Evolutionary conservation across 2,329 filamentous ascomycete genomes (phyloP).

Genomic region (Diaporthe vexans): DNA sequence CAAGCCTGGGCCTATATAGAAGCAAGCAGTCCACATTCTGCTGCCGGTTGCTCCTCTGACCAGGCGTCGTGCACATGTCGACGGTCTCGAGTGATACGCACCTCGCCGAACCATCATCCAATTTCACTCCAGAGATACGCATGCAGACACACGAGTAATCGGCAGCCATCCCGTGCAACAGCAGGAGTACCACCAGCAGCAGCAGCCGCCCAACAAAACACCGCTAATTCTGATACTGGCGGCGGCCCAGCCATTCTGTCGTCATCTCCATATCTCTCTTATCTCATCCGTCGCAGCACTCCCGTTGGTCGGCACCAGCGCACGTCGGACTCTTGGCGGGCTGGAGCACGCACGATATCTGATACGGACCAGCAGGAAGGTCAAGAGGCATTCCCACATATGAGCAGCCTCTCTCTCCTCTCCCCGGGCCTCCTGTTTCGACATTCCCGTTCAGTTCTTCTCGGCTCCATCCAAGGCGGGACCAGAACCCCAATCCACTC

Average conservation of each 20-base stretch:
- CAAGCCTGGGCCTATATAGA: conserved; percentile 34
- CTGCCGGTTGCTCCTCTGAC: neutral
- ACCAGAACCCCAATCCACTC: neutral
- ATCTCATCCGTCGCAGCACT: conserved; percentile 37
- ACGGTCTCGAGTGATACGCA: conserved; percentile 7
- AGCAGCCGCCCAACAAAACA: neutral
- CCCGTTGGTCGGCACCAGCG: conserved; percentile 36
- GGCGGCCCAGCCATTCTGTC: conserved; percentile 38
- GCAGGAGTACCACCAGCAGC: neutral
- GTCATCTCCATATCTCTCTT: conserved; percentile 39
- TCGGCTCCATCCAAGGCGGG: conserved; percentile 13
- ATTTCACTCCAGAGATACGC: neutral
- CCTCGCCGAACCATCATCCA: neutral
- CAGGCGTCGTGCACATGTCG: conserved; percentile 1
- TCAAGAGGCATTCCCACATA: conserved; percentile 35
- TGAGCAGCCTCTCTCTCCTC: conserved; percentile 30
- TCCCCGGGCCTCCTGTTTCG: conserved; percentile 32
- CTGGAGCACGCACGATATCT: conserved; percentile 40
- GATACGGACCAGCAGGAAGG: conserved; percentile 36
- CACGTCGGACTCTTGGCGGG: conserved; percentile 38
- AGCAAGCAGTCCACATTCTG: conserved; percentile 29
- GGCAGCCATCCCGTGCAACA: conserved; percentile 5
- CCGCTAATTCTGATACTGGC: conserved; percentile 32
- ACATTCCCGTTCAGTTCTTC: conserved; percentile 10
- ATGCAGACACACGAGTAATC: conserved; percentile 13